These are phyloP conservation scores for Aspergillus unguis DNA, from an alignment of 2,329 filamentous ascomycete species.

Conservation along the genomic window DNA sequence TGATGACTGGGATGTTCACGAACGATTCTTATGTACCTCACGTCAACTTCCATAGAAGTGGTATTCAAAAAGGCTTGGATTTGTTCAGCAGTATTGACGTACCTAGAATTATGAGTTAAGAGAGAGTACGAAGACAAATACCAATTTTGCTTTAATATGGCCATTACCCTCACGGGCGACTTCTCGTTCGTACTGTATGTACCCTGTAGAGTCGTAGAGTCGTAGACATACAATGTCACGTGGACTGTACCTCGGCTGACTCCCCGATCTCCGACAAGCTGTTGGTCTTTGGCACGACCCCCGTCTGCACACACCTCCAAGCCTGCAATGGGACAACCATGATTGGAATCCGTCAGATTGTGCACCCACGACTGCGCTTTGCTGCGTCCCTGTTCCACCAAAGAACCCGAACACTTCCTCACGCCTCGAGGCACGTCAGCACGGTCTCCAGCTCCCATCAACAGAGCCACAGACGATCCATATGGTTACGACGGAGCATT, in stretches of 20 bases:
- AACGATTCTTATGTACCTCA: not conserved
- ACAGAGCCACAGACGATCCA: conserved; percentile 20
- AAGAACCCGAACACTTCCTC: conserved; percentile 9
- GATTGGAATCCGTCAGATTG: conserved; percentile 23
- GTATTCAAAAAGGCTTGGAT: not conserved
- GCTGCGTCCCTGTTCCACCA: conserved; percentile 1
- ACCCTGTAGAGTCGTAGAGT: no score
- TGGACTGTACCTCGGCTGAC: conserved; percentile 3
- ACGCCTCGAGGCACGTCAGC: conserved; percentile 19
- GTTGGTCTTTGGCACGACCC: not conserved
- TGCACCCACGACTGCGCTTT: conserved; percentile 22
- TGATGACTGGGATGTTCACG: no score
- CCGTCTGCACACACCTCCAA: not conserved
- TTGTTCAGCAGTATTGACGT: not conserved
- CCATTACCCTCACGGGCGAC: no score
- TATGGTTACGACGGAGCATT: conserved; percentile 35
- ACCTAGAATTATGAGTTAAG: not conserved
- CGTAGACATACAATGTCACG: not conserved
- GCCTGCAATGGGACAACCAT: conserved; percentile 27
- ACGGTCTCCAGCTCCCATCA: conserved; percentile 15
- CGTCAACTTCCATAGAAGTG: not conserved
- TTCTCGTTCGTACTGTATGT: not conserved
- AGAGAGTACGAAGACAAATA: not conserved
- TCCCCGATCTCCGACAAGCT: not conserved
- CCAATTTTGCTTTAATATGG: no score